Conservation (phyloP, 345 rosid species). For the Abelmoschus esculentus region DNA sequence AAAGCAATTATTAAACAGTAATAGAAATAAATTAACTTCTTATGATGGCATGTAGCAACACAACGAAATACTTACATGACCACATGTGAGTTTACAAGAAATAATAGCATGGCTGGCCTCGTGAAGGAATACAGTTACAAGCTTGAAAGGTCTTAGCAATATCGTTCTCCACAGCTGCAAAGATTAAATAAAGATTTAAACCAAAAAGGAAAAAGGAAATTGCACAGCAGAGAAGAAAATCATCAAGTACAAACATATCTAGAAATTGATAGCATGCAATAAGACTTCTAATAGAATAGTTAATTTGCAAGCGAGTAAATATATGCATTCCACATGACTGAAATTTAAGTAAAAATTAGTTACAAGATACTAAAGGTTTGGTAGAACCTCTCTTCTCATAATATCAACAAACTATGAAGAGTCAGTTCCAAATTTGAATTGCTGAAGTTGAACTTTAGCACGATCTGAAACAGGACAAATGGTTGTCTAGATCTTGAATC, state of each 20-base stretch:
- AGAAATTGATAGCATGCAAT: neutral
- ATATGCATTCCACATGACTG: neutral
- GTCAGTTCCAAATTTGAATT: neutral
- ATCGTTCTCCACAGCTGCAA: constrained; percentile 57
- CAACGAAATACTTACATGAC: constrained; percentile 34
- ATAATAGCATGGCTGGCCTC: constrained; percentile 65
- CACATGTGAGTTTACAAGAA: constrained; percentile 69
- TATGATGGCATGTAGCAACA: neutral
- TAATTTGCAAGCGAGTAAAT: neutral
- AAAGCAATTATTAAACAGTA: neutral
- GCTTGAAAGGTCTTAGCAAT: constrained; percentile 56
- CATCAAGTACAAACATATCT: neutral
- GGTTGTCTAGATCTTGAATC: neutral
- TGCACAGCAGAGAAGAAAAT: neutral
- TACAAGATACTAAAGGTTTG: neutral
- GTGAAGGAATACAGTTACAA: constrained; percentile 60
- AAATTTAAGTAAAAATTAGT: neutral
- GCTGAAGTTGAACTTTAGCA: neutral
- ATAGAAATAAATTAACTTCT: neutral
- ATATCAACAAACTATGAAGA: neutral
- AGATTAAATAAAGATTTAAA: constrained; percentile 5
- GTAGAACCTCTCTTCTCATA: neutral
- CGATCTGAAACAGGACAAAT: neutral
- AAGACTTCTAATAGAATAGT: neutral
- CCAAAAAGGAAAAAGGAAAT: neutral